Base-by-base conservation (phyloP, 1,284 basidiomycete species). In the Heimioporus punctisporus region DNA sequence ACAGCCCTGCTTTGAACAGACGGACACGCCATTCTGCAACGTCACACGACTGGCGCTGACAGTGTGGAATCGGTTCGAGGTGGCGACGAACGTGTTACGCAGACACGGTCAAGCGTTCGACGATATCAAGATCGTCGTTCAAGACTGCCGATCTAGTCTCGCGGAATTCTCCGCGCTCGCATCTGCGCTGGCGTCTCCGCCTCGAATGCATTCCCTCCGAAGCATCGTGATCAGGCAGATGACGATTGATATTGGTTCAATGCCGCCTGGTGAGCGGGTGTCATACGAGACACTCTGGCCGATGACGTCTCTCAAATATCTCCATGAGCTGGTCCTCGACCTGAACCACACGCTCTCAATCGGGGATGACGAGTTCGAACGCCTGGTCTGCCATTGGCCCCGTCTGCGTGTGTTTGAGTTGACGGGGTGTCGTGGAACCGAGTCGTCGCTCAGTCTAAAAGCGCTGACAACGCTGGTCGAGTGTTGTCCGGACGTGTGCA, bases 131-230 rank as follows among this genome's bases (percentile, higher is more conserved):
- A 17, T 2, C 3, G 40, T 58, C 34, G 28, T 4, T 25, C 46
- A 12, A 4, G 5, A 44, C 10, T 23, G 8, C 12, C 8, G 9
- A 37, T 8, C 7, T 23, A 19, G 10, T 23, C 2, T 21, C 39
- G 6, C 4, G 15, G 51, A 58, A 9, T 25, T 58, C 19, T 55
- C 39, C 2, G 10, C 48, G 2, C 26, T 55, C 39, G 7, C 55
- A 1, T 21, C 10, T 6, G 42, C 41, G 3, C 30, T 54, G 4
- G 47, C 44, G 12, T 57, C 56, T 8, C 44, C 45, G 21, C 50
- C 4, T 2, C 56, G 56, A 15, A 41, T 44, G 25, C 39, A 34
- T 19, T 57, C 56, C 1, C 48, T 58, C 23, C 51, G 37, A 12
- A 48, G 37, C 0, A 6, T 58, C 23, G 6, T 8, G 21, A 10